These are phyloP conservation scores for Bretschneidera sinensis DNA, from an alignment of 345 rosid genomes.

Conservation along the genomic window DNA sequence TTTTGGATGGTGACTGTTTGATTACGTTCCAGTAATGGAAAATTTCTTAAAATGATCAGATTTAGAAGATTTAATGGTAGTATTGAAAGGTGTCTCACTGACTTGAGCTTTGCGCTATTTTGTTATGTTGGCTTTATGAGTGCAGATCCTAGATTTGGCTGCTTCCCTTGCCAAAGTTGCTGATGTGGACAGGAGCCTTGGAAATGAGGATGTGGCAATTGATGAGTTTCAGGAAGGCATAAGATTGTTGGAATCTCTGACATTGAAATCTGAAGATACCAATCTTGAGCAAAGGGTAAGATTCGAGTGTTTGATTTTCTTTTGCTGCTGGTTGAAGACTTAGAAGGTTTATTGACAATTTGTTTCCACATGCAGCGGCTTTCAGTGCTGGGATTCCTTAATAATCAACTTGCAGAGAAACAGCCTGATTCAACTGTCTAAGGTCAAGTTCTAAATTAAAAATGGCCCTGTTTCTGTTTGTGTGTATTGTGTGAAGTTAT, in stretches of 20 bases:
- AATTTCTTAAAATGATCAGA: not conserved
- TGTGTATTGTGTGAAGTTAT: too few relatives aligned
- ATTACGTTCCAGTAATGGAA: not conserved
- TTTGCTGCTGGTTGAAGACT: not conserved
- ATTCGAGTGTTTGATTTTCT: constrained; percentile 10
- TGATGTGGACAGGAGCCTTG: constrained; percentile 70
- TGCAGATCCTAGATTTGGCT: constrained; percentile 70
- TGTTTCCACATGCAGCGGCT: constrained; percentile 46
- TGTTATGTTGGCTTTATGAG: not conserved
- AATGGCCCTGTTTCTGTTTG: constrained; percentile 4
- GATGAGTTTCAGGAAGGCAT: constrained; percentile 83
- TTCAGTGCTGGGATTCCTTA: constrained; percentile 76
- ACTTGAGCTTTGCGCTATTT: not conserved
- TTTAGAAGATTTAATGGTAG: not conserved
- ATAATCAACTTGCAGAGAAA: constrained; percentile 60
- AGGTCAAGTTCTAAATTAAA: not conserved
- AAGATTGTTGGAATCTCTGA: constrained; percentile 60
- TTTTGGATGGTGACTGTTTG: not conserved
- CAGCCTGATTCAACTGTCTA: constrained; percentile 23
- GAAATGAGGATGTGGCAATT: constrained; percentile 58
- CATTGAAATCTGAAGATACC: constrained; percentile 61
- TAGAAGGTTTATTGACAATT: not conserved
- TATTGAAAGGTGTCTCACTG: not conserved
- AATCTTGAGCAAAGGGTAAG: constrained; percentile 74
- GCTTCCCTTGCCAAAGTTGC: constrained; percentile 94